Percentiles rank a stretch among this genome's conserved stretches.
These are phyloP conservation scores for Argentina anserina DNA, from an alignment of 306 rosid genomes.

Conservation along the genomic window DNA sequence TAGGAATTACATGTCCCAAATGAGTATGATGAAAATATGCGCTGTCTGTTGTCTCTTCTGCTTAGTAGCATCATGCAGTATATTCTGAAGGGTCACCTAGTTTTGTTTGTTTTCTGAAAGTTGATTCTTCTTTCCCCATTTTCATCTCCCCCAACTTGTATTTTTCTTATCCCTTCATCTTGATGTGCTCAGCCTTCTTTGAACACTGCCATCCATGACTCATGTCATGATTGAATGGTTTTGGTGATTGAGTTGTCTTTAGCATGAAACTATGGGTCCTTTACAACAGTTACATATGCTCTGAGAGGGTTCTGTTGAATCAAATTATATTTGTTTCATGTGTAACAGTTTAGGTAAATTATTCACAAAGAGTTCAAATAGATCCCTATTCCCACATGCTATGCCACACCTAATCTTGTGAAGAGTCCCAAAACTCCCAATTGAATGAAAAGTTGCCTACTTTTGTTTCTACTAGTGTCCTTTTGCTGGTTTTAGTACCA, in stretches of 20 bases:
- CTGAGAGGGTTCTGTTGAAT: background rate
- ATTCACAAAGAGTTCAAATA: background rate
- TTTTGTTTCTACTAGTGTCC: conserved; percentile 9
- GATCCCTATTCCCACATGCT: conserved; percentile 4
- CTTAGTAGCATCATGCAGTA: background rate
- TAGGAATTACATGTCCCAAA: background rate
- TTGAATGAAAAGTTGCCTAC: conserved; percentile 10
- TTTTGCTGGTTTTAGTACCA: background rate
- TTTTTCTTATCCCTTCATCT: background rate
- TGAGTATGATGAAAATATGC: background rate
- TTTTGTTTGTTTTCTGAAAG: conserved; percentile 8
- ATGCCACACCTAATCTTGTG: background rate
- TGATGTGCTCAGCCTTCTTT: conserved; percentile 10
- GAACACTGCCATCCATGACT: background rate
- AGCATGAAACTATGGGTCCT: background rate
- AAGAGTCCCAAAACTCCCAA: conserved; percentile 13
- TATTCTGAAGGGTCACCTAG: background rate
- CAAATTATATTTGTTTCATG: conserved; percentile 1
- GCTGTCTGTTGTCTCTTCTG: conserved; percentile 8
- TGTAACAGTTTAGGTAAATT: background rate
- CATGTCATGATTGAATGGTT: background rate
- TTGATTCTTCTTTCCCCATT: background rate
- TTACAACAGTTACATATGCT: background rate
- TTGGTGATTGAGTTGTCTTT: background rate
- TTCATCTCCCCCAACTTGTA: background rate